Percentiles rank a stretch among this genome's conserved stretches.
Conservation (phyloP, 768 basidiomycete genomes). For the Leucosporidium yakuticum region DNA sequence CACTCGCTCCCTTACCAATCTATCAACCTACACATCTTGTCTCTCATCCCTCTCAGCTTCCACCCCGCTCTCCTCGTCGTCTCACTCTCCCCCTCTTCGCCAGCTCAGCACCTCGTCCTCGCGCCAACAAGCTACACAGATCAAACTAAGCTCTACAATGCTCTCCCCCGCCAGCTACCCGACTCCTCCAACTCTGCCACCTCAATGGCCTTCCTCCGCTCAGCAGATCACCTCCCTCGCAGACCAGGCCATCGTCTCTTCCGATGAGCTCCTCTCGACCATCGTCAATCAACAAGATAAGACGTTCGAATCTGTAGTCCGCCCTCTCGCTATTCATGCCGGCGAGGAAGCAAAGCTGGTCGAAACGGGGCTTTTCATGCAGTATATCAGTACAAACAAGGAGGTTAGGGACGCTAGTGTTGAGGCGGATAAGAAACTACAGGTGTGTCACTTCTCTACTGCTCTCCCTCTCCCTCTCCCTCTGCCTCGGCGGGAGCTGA, state of each 20-base stretch:
- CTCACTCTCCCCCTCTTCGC: no score
- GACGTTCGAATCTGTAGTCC: slow-evolving; percentile 35
- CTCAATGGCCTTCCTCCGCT: slow-evolving; percentile 15
- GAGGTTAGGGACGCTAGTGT: slow-evolving; percentile 76
- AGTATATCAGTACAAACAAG: slow-evolving; percentile 69
- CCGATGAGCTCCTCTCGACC: slow-evolving; percentile 7
- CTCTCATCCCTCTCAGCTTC: no score
- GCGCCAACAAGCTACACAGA: neutral
- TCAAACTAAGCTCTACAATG: neutral
- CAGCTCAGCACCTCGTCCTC: no score
- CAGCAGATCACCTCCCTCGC: neutral
- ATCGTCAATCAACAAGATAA: slow-evolving; percentile 28
- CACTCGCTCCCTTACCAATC: no score
- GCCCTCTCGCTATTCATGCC: slow-evolving; percentile 21
- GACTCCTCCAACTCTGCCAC: slow-evolving; percentile 13
- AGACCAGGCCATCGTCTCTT: slow-evolving; percentile 2
- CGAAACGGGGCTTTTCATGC: slow-evolving; percentile 58
- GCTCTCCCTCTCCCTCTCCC: neutral
- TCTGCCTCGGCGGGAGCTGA: slow-evolving; percentile 43
- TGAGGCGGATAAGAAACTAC: slow-evolving; percentile 61
- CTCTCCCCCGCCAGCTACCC: neutral
- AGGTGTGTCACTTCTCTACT: slow-evolving; percentile 36
- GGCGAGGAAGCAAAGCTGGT: slow-evolving; percentile 12
- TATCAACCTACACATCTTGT: no score
- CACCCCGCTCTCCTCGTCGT: no score